Percentiles rank a stretch among this genome's conserved stretches.
These are phyloP conservation scores for Lipomyces yamadae DNA, from an alignment of 805 yeast species.

Conservation along the genomic window DNA sequence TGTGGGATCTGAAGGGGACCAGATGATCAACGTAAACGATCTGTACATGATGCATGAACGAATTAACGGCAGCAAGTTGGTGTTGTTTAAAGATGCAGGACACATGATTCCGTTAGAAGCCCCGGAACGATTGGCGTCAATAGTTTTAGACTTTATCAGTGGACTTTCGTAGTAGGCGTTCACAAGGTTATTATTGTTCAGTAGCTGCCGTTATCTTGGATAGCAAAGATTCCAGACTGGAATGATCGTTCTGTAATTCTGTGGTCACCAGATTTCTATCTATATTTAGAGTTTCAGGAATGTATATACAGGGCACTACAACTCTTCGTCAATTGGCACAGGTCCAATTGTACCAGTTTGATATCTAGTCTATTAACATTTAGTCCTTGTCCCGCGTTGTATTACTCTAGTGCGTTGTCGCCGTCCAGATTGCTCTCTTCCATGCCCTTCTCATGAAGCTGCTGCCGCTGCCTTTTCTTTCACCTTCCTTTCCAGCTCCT, in stretches of 20 bases:
- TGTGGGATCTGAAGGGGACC: constrained; percentile 1
- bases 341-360: too few species aligned
- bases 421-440: background rate
- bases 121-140: background rate
- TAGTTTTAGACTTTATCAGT: background rate
- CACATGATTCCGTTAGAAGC: constrained; percentile 9
- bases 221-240: too few species aligned
- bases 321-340: too few species aligned
- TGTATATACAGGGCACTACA: too few species aligned
- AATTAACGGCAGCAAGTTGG: background rate
- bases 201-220: too few species aligned
- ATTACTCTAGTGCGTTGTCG: too few species aligned
- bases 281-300: too few species aligned
- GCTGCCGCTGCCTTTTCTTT: background rate
- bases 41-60: background rate
- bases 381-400: too few species aligned
- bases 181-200: too few species aligned
- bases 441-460: background rate
- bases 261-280: too few species aligned
- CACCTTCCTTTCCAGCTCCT: background rate
- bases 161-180: background rate
- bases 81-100: background rate
- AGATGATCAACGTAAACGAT: background rate
- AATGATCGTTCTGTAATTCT: too few species aligned
- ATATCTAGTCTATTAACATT: too few species aligned